These are phyloP conservation scores for Solioccasus polychromus DNA, from an alignment of 768 basidiomycete genomes.

Conservation along the genomic window DNA sequence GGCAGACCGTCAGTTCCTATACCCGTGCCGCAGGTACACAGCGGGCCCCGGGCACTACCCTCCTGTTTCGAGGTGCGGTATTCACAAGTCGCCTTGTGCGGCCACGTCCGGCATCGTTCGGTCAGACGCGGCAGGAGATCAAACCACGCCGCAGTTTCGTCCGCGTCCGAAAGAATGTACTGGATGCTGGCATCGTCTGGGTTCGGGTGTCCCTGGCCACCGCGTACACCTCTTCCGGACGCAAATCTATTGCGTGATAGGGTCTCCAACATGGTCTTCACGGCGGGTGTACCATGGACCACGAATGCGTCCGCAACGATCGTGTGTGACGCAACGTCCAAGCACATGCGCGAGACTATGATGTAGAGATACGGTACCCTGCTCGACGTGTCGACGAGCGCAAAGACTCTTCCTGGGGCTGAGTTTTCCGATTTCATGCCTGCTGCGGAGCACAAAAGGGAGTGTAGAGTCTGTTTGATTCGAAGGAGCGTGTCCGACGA, in stretches of 20 bases:
- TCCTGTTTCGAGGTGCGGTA: slow-evolving; percentile 25
- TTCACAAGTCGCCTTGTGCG: slow-evolving; percentile 42
- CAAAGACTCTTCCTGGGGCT: slow-evolving; percentile 13
- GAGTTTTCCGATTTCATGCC: slow-evolving; percentile 5
- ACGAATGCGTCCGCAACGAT: slow-evolving; percentile 49
- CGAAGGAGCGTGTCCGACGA: slow-evolving; percentile 19
- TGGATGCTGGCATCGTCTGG: slow-evolving; percentile 4
- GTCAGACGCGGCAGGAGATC: slow-evolving; percentile 48
- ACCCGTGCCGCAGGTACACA: slow-evolving; percentile 16
- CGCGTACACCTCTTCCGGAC: too few species aligned
- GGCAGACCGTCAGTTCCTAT: slow-evolving; percentile 13
- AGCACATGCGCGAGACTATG: slow-evolving; percentile 42
- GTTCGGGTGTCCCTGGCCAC: background rate
- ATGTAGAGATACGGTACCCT: slow-evolving; percentile 37
- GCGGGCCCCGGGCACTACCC: slow-evolving; percentile 1
- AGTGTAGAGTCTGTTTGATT: slow-evolving; percentile 32
- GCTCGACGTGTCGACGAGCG: slow-evolving; percentile 12
- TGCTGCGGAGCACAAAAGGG: slow-evolving; percentile 20
- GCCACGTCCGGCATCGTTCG: slow-evolving; percentile 55
- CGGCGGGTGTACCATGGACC: slow-evolving; percentile 29
- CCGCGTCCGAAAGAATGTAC: slow-evolving; percentile 8
- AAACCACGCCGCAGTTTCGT: slow-evolving; percentile 41
- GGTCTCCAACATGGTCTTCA: background rate
- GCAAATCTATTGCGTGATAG: too few species aligned
- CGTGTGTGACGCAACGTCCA: slow-evolving; percentile 43